Evolutionary conservation across 176 grass and related monocot genomes (phyloP).

Genomic region (Carex cristatella): DNA sequence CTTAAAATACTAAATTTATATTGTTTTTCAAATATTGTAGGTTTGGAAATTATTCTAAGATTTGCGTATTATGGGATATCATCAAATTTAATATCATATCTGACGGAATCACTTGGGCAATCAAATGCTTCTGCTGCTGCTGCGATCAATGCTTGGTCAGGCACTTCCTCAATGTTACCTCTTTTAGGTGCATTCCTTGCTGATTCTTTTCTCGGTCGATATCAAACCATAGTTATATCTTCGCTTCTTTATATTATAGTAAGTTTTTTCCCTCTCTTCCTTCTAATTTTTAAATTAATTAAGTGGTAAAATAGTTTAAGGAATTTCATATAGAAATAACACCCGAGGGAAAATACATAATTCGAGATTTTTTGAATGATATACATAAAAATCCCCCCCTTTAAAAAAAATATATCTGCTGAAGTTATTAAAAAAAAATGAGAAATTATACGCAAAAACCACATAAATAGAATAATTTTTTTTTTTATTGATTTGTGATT

Average conservation of each 20-base stretch:
- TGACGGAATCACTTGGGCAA: constrained; percentile 44
- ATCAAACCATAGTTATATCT: constrained; percentile 38
- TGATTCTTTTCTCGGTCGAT: constrained; percentile 52
- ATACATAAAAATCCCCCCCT: too few species aligned
- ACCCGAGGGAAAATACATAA: too few species aligned
- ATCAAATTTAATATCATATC: constrained; percentile 56
- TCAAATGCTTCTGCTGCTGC: constrained; percentile 54
- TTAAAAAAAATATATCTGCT: too few species aligned
- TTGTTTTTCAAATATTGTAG: background rate
- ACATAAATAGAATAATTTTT: background rate
- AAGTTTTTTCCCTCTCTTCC: background rate
- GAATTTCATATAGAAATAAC: too few species aligned
- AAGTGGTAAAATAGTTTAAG: too few species aligned
- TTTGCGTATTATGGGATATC: constrained; percentile 55
- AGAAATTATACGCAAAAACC: background rate
- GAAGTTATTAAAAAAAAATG: background rate
- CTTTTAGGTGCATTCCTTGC: constrained; percentile 60
- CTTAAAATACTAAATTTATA: too few species aligned
- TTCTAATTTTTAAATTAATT: background rate
- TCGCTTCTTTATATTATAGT: constrained; percentile 48
- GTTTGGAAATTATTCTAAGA: constrained; percentile 43
- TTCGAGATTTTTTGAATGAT: too few species aligned
- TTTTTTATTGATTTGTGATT: background rate
- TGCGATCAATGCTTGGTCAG: constrained; percentile 45
- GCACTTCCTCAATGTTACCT: constrained; percentile 34